Evolutionary conservation across 1,284 basidiomycete genomes (phyloP).

Genomic region (Cryptococcus amylolentus): DNA sequence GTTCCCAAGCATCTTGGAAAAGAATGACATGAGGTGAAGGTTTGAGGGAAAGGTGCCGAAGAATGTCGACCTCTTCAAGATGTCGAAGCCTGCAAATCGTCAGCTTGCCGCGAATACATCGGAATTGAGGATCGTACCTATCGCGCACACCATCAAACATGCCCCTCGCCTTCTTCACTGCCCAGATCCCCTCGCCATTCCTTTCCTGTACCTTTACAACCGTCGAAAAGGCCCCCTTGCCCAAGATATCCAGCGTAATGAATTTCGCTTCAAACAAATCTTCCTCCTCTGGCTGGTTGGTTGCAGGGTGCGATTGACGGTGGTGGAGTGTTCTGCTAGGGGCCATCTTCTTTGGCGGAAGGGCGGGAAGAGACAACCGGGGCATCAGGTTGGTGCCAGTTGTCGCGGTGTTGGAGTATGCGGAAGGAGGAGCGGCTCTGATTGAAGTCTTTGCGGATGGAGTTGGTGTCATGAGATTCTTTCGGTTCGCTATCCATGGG

Average conservation of each 20-base stretch:
- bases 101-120: conserved; percentile 13
- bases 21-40: conserved; percentile 74
- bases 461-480: conserved; percentile 21
- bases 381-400: conserved; percentile 26
- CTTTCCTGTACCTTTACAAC: conserved; percentile 85
- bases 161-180: conserved; percentile 88
- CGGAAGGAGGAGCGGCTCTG: conserved; percentile 7
- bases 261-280: conserved; percentile 56
- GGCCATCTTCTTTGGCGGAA: conserved; percentile 34
- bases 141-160: conserved; percentile 87
- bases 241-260: conserved; percentile 74
- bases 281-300: conserved; percentile 31
- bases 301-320: conserved; percentile 46
- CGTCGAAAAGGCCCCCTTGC: conserved; percentile 90
- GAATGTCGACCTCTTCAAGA: conserved; percentile 91
- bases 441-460: conserved; percentile 20
- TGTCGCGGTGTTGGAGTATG: conserved; percentile 6
- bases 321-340: conserved; percentile 41
- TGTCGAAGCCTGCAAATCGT: conserved; percentile 64
- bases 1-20: conserved; percentile 97
- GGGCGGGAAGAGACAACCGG: conserved; percentile 46
- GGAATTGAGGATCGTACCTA: conserved; percentile 58
- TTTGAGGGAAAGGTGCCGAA: conserved; percentile 66
- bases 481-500: conserved; percentile 12
- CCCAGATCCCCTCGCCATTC: conserved; percentile 62